Conservation (phyloP, 768 basidiomycete genomes). For the Panaeolus papilionaceus region DNA sequence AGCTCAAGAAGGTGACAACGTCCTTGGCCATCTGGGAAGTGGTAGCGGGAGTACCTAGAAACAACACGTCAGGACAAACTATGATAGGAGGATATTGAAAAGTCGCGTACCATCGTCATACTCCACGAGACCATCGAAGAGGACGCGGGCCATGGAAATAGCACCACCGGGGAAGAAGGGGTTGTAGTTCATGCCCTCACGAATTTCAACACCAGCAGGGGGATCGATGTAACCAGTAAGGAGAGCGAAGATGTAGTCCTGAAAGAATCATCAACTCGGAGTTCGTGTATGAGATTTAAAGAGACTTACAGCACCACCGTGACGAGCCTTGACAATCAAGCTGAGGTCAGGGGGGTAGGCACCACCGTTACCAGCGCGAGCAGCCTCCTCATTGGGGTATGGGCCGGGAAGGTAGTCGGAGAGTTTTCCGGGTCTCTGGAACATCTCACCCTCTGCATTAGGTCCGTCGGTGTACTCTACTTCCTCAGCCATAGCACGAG, state of each 20-base stretch:
- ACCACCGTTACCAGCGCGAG: constrained; percentile 91
- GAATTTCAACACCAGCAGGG: constrained; percentile 92
- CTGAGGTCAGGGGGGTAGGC: constrained; percentile 97
- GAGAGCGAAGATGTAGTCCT: constrained; percentile 98
- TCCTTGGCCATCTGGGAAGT: constrained; percentile 99
- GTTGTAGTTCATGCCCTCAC: constrained; percentile 99
- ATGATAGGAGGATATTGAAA: neutral
- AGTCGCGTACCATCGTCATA: constrained; percentile 83
- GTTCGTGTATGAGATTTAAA: neutral
- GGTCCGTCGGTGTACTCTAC: constrained; percentile 97
- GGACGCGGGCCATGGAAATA: constrained; percentile 96
- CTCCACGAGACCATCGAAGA: constrained; percentile 96
- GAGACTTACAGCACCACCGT: constrained; percentile 87
- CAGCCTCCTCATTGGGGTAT: constrained; percentile 98
- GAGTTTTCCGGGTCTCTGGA: constrained; percentile 97
- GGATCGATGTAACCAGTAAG: constrained; percentile 97
- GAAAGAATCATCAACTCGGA: neutral
- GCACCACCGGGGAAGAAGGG: constrained; percentile 99
- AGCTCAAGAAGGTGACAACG: constrained; percentile 92
- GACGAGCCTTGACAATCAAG: constrained; percentile 97
- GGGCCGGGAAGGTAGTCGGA: constrained; percentile 95
- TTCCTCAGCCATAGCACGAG: constrained; percentile 92
- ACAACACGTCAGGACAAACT: constrained; percentile 3
- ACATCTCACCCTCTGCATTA: constrained; percentile 95
- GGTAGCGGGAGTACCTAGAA: constrained; percentile 89